A percentile compares a stretch with the other conserved stretches of the same genome.
Conservation (phyloP, 2,329 filamentous ascomycete species). For the Cercospora zeina region DNA sequence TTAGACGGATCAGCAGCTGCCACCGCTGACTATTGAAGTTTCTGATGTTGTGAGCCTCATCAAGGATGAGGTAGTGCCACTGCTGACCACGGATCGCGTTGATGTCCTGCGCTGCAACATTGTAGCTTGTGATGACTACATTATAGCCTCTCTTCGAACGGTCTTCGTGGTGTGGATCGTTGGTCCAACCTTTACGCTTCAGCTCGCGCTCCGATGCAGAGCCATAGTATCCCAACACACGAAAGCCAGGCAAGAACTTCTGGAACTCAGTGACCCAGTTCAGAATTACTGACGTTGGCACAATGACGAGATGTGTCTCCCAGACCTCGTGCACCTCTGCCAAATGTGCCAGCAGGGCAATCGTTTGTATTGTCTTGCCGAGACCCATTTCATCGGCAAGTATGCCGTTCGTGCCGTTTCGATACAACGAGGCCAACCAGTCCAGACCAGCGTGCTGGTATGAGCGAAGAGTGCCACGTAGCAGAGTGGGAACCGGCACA, state of each 20-base stretch:
- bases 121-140: slow-evolving; percentile 96
- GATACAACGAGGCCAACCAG: slow-evolving; percentile 91
- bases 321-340: slow-evolving; percentile 88
- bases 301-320: slow-evolving; percentile 94
- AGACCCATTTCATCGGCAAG: slow-evolving; percentile 98
- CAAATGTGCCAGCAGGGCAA: slow-evolving; percentile 86
- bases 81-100: slow-evolving; percentile 87
- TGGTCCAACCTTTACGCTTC: slow-evolving; percentile 90
- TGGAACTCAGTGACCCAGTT: slow-evolving; percentile 99
- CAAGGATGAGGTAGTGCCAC: slow-evolving; percentile 98
- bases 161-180: slow-evolving; percentile 62
- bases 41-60: slow-evolving; percentile 99
- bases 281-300: slow-evolving; percentile 96
- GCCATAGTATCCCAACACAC: slow-evolving; percentile 95
- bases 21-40: slow-evolving; percentile 98
- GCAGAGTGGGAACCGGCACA: slow-evolving; percentile 62
- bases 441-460: slow-evolving; percentile 97
- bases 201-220: slow-evolving; percentile 86
- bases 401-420: slow-evolving; percentile 91
- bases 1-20: slow-evolving; percentile 92
- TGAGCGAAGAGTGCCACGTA: slow-evolving; percentile 86
- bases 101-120: slow-evolving; percentile 90
- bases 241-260: slow-evolving; percentile 97
- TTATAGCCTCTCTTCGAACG: slow-evolving; percentile 97
- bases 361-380: slow-evolving; percentile 97